phyloP scores from a whole-genome alignment of 805 yeast genomes.

The Tetrapisispora pingtungensis region DNA sequence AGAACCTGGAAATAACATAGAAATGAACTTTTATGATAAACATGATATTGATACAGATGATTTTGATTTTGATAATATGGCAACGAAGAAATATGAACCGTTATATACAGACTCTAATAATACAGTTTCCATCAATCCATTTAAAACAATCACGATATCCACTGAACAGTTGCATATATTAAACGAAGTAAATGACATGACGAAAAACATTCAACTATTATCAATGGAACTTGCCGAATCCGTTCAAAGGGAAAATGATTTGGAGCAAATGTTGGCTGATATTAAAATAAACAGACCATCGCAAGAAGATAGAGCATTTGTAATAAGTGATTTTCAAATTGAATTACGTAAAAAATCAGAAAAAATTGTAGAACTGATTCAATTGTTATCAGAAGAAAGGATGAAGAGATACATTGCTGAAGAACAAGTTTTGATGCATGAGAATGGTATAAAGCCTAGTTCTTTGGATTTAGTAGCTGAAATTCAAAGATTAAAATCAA shows the following conservation, averaged over 20 bases:
- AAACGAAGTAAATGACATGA: constrained; percentile 46
- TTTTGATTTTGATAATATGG: constrained; percentile 17
- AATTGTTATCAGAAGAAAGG: constrained; percentile 53
- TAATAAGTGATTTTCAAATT: constrained; percentile 17
- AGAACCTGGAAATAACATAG: neutral
- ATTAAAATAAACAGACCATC: neutral
- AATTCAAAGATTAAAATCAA: constrained; percentile 42
- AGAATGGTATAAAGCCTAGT: constrained; percentile 43
- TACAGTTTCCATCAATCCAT: constrained; percentile 2
- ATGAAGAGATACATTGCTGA: constrained; percentile 59
- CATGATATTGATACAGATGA: constrained; percentile 11
- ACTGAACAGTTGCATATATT: constrained; percentile 55
- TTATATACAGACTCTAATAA: constrained; percentile 5
- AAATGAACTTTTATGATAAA: neutral
- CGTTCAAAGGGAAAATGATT: constrained; percentile 53
- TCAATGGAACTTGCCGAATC: constrained; percentile 67
- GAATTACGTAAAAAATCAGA: constrained; percentile 32
- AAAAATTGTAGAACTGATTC: constrained; percentile 43
- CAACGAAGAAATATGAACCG: constrained; percentile 10
- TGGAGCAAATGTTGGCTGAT: constrained; percentile 37
- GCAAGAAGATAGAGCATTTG: constrained; percentile 1
- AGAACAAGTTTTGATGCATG: constrained; percentile 51
- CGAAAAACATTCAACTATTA: constrained; percentile 56
- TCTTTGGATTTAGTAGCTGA: constrained; percentile 47
- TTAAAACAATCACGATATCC: constrained; percentile 33